Evolutionary conservation across 306 rosid species (phyloP), one percentile per base, ranked within the genome.

Genomic region (Canavalia gladiata): DNA sequence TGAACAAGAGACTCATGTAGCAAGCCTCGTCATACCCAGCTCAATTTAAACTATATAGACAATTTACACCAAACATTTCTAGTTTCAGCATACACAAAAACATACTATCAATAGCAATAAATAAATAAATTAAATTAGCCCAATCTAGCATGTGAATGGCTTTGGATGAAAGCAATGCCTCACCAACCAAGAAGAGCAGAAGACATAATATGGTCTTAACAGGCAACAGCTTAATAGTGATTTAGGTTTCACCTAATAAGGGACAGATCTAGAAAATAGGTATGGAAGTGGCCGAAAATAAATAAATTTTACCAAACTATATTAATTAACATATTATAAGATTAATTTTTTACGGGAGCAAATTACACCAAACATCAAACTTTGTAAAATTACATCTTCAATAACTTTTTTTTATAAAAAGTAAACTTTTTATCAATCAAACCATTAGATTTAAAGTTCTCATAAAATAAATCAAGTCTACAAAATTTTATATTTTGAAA

Each of bases 201-300:
- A 66, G 52, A 63, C 1, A n/a, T 33, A n/a, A 13, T 50, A 72
- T 52, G 84, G 58, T 66, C 52, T 67, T 33, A 63, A 63, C 25
- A 18, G 25, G 25, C 25, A 18, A 18, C 25, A 29, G 34, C 41
- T 29, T 28, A 50, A 60, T 41, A 45, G 13, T 29, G 50, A 8
- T 60, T 18, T 9, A 43, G 41, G 49, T 18, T 59, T 57, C 31
- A 69, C 34, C 43, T 7, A 7, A 47, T 47, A 2, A 47, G 51
- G 2, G 2, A 47, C 10, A 3, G 51, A 47, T 47, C 51, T 13
- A 47, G 1, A 47, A 47, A 47, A 47, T 18, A 18, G 10, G 51
- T 47, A 8, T 47, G 13, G 25, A 18, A 47, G 51, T 8, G 10
- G 2, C 51, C 25, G 2, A 47, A 47, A 47, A 45, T 6, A 45